Conservation (phyloP, 495 filamentous ascomycete genomes). For the Lepidopterella palustris region DNA sequence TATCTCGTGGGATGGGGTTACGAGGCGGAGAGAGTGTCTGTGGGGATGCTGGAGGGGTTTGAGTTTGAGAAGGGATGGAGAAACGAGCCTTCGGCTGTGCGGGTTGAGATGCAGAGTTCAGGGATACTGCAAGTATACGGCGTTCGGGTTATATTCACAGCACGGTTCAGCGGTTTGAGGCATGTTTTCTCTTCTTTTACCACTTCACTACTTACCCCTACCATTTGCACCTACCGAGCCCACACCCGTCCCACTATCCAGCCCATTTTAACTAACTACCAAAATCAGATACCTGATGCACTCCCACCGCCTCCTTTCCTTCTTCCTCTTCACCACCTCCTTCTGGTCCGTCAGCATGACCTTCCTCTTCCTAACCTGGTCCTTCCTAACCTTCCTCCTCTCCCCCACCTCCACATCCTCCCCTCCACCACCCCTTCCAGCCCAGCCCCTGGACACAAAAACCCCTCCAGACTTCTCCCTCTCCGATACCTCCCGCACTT, state of each 20-base stretch:
- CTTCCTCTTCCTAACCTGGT: slow-evolving; percentile 54
- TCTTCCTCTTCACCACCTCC: slow-evolving; percentile 54
- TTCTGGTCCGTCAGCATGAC: slow-evolving; percentile 73
- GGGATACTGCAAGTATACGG: slow-evolving; percentile 64
- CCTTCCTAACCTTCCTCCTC: slow-evolving; percentile 38
- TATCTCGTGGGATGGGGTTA: slow-evolving; percentile 53
- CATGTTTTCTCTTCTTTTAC: slow-evolving; percentile 30
- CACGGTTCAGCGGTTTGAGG: slow-evolving; percentile 65
- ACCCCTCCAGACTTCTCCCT: slow-evolving; percentile 25
- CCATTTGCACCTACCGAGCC: no score
- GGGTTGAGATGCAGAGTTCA: slow-evolving; percentile 56
- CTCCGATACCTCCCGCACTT: slow-evolving; percentile 48
- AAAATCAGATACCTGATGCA: slow-evolving; percentile 67
- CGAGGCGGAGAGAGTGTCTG: slow-evolving; percentile 50
- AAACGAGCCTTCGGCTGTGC: slow-evolving; percentile 51
- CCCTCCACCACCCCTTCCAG: slow-evolving; percentile 3
- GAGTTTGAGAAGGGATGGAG: slow-evolving; percentile 53
- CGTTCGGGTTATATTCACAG: slow-evolving; percentile 58
- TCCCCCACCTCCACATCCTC: slow-evolving; percentile 9
- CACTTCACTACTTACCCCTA: no score
- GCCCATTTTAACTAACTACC: no score
- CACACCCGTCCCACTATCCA: no score
- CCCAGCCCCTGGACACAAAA: no score
- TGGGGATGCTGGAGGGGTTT: slow-evolving; percentile 66
- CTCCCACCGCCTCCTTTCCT: slow-evolving; percentile 61